Evolutionary conservation across 768 basidiomycete species (phyloP).

Genomic region (Mycena alexandri): DNA sequence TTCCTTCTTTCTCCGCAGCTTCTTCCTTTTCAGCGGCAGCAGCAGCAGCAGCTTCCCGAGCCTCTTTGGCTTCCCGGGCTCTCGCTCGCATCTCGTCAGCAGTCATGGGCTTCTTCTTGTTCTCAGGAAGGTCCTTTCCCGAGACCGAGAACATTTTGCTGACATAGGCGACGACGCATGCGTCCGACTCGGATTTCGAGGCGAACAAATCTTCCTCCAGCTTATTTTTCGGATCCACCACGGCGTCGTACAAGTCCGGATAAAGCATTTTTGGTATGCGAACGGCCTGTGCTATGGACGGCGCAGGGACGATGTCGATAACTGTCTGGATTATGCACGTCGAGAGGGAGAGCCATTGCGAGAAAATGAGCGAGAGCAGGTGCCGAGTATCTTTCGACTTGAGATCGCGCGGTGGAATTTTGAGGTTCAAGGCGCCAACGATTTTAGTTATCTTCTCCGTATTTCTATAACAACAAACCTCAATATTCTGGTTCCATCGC

Average conservation of each 20-base stretch:
- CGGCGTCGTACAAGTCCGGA: slow-evolving; percentile 76
- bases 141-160: slow-evolving; percentile 99
- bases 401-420: slow-evolving; percentile 89
- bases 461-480: slow-evolving; percentile 66
- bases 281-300: slow-evolving; percentile 80
- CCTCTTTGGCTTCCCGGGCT: slow-evolving; percentile 67
- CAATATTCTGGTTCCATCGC: slow-evolving; percentile 28
- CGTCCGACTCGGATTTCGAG: slow-evolving; percentile 69
- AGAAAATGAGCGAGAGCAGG: slow-evolving; percentile 88
- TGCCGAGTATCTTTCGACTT: slow-evolving; percentile 91
- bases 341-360: slow-evolving; percentile 96
- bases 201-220: slow-evolving; percentile 88
- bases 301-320: slow-evolving; percentile 95
- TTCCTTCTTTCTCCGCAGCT: slow-evolving; percentile 35
- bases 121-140: slow-evolving; percentile 85
- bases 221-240: slow-evolving; percentile 75
- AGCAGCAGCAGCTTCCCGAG: slow-evolving; percentile 40
- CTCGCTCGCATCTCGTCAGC: slow-evolving; percentile 86
- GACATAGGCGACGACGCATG: slow-evolving; percentile 85
- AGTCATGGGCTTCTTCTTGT: slow-evolving; percentile 80
- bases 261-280: slow-evolving; percentile 94
- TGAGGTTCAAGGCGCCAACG: slow-evolving; percentile 82
- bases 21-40: slow-evolving; percentile 18
- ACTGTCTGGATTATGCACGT: slow-evolving; percentile 92
- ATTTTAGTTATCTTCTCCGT: slow-evolving; percentile 92